Evolutionary conservation across 2,329 filamentous ascomycete species (phyloP), one percentile per base, ranked within the genome.

Genomic region (Pseudonectria buxi): DNA sequence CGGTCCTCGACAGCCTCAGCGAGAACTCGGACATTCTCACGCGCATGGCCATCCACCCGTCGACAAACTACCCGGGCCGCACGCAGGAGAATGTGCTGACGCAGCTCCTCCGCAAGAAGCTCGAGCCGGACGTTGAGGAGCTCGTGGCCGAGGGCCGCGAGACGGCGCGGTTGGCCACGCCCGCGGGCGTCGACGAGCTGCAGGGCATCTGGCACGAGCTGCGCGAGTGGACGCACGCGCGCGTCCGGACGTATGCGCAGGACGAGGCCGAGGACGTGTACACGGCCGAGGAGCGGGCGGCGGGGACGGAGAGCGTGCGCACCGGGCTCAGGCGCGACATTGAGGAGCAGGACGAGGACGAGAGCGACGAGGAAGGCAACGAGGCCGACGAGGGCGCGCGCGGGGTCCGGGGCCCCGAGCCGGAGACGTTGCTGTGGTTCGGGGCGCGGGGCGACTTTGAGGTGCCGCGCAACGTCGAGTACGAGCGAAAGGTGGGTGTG

Each of bases 21-120:
- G 73, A 81, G 35, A 75, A 89, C 51, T 65, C 74, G 27, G 72
- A 81, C 28, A 72, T 87, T 30, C 78, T 94, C 43, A 72, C 71
- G 37, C 76, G 78, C 36, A 71, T 86, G 33, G 81, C 84, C 44
- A 75, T 85, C 14, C 86, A 85, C 54, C 87, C 87, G 0, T 78
- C 81, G 10, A 83, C 86, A 3, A 79, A 80, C 57, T 92, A 76
- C 61, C 87, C 78, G 4, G 82, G 77, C 26, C 80, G 74, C 48
- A 81, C 73, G 5, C 78, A 86, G 40, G 77, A 83, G 57, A 63
- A 59, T 32, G 69, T 86, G 4, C 70, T 90, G 2, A 69, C 75
- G 16, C 76, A 82, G 49, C 68, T 94, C 3, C 67, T 94, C 24
- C 81, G 86, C 26, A 94, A 92, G 62, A 92, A 92, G 57, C 72